Base-by-base conservation (phyloP, 805 yeast species). In the Candida maltosa region DNA sequence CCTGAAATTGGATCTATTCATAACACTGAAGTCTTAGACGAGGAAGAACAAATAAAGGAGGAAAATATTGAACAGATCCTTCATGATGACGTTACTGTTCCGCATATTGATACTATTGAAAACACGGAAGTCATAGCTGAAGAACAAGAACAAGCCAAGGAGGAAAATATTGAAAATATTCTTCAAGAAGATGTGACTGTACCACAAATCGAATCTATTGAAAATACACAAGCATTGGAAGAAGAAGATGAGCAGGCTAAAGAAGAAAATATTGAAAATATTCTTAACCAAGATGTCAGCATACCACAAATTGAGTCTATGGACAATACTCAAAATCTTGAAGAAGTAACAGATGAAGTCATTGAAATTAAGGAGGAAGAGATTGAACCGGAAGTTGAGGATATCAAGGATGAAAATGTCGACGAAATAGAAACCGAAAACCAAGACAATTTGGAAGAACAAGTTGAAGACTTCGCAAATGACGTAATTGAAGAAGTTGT, bases 401-500 rank as follows among this genome's bases (percentile, higher is more conserved):
- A 16, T 33, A 36, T 28, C 19, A 34, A 31, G 11, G 40, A 32
- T 17, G 40, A 34, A 16, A 39, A 34, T 6, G 32, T 34, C n/a
- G 37, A 34, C 16, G 33, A 31, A 25, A 16, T 14, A 11, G 28
- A 35, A 16, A 26, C 36, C 17, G 30, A 30, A n/a, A 63, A 70
- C 41, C 68, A 69, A 21, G 79, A 23, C 6, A 18, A 19, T 11
- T 22, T 22, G n/a, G 31, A 26, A 9, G 26, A 19, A 21, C 37
- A 36, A 4, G 29, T 15, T 8, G 40, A 38, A 4, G 39, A 37
- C 3, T 37, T 34, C 10, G 41, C 35, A 6, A 39, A 36, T 18
- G 44, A 22, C n/a, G 38, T 28, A 3, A 36, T 29, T 7, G 12
- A 21, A 8, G 23, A 7, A 7, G 28, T 26, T 7, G n/a, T n/a